These are phyloP conservation scores for Choanephora cucurbitarum DNA, from an alignment of 371 early-diverging fungal species.

Conservation along the genomic window DNA sequence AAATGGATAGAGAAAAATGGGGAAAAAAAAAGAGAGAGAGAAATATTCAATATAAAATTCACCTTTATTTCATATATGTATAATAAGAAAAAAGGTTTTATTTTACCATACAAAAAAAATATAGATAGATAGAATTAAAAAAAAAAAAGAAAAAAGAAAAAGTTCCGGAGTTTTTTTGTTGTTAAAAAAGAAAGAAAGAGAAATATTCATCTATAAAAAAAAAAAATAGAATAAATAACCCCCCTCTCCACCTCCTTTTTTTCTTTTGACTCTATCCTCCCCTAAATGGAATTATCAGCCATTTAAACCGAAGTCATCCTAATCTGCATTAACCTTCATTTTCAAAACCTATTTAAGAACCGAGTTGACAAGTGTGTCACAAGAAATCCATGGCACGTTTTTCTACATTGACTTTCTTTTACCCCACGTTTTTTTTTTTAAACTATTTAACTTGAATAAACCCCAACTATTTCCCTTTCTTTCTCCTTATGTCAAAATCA, in stretches of 20 bases:
- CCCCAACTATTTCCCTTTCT: slow-evolving; percentile 6
- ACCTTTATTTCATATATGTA: too few relatives aligned
- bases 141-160: slow-evolving; percentile 2
- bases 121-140: slow-evolving; percentile 6
- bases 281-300: slow-evolving; percentile 12
- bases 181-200: slow-evolving; percentile 3
- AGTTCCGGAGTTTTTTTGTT: neutral
- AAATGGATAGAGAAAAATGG: too few relatives aligned
- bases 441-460: too few relatives aligned
- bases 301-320: slow-evolving; percentile 22
- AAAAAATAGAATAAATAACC: slow-evolving; percentile 2
- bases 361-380: slow-evolving; percentile 2
- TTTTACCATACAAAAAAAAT: slow-evolving; percentile 1
- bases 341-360: slow-evolving; percentile 6
- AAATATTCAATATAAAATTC: too few relatives aligned
- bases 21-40: too few relatives aligned
- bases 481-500: too few relatives aligned
- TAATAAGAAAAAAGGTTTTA: too few relatives aligned
- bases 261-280: neutral
- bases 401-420: neutral
- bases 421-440: slow-evolving; percentile 9
- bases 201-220: slow-evolving; percentile 1
- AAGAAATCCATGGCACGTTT: slow-evolving; percentile 4
- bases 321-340: neutral
- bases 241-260: neutral